Percentiles rank a stretch among this genome's conserved stretches.
These are phyloP conservation scores for Alternaria conjuncta DNA, from an alignment of 2,329 filamentous ascomycete species.

Conservation along the genomic window DNA sequence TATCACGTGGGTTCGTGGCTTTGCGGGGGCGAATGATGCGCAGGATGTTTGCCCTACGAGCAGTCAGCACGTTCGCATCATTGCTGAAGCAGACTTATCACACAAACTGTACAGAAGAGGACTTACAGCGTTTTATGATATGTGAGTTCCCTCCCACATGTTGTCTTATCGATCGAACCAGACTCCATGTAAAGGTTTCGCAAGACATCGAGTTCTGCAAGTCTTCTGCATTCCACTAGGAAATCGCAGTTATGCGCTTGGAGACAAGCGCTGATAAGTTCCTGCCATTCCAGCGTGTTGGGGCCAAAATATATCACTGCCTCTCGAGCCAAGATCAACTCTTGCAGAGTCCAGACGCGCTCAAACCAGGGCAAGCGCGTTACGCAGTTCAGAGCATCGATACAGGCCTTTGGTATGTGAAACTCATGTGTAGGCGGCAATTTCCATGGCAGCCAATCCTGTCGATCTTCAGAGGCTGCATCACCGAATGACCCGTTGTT, in stretches of 20 bases:
- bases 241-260: background rate
- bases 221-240: background rate
- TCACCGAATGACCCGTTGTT: background rate
- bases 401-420: background rate
- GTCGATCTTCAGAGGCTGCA: background rate
- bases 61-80: background rate
- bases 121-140: background rate
- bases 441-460: background rate
- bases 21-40: background rate
- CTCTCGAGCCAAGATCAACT: background rate
- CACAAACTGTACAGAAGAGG: background rate
- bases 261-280: background rate
- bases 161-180: background rate
- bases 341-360: background rate
- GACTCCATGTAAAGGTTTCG: background rate
- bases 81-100: background rate
- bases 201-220: background rate
- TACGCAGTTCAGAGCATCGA: background rate
- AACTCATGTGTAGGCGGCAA: background rate
- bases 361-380: background rate
- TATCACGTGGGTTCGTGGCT: background rate
- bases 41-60: background rate
- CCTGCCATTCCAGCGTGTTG: background rate
- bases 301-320: background rate
- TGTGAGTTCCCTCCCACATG: background rate